Percentiles rank a stretch among this genome's conserved stretches.
Conservation (phyloP, 129 eudicot genomes). For the Scalesia atractyloides region DNA sequence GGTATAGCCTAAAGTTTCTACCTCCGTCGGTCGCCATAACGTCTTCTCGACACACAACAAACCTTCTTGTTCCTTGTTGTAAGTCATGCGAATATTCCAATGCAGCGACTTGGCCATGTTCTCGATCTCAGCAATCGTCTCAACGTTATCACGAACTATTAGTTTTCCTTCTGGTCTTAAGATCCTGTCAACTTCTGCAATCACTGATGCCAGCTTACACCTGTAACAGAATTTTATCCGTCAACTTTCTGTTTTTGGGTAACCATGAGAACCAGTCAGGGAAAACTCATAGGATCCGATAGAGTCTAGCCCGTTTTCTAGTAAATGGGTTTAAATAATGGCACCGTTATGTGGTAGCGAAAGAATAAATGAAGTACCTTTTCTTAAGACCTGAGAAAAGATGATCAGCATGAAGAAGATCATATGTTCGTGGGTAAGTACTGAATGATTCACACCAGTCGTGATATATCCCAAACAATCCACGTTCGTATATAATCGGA, state of each 20-base stretch:
- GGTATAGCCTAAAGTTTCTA: conserved; percentile 44
- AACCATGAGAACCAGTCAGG: no score
- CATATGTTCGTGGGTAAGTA: conserved; percentile 66
- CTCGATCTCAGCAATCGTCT: conserved; percentile 49
- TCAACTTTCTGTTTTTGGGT: background rate
- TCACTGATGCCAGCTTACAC: conserved; percentile 54
- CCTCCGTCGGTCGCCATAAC: conserved; percentile 55
- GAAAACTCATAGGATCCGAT: background rate
- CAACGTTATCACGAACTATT: conserved; percentile 54
- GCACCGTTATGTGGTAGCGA: background rate
- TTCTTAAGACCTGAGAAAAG: conserved; percentile 56
- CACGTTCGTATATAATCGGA: conserved; percentile 63
- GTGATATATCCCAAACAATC: conserved; percentile 64
- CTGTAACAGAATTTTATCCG: conserved; percentile 27
- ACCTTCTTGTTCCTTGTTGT: conserved; percentile 50
- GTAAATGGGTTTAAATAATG: conserved; percentile 11
- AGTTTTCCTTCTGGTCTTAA: conserved; percentile 57
- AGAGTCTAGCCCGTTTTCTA: background rate
- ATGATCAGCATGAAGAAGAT: conserved; percentile 73
- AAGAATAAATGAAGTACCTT: conserved; percentile 34
- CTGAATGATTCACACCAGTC: conserved; percentile 73
- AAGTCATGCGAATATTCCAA: conserved; percentile 49
- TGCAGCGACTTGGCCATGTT: conserved; percentile 57
- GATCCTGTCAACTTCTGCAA: conserved; percentile 67
- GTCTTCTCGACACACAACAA: conserved; percentile 52